phyloP scores from a whole-genome alignment of 2,329 filamentous ascomycete species.

The Cladosporium sp. region DNA sequence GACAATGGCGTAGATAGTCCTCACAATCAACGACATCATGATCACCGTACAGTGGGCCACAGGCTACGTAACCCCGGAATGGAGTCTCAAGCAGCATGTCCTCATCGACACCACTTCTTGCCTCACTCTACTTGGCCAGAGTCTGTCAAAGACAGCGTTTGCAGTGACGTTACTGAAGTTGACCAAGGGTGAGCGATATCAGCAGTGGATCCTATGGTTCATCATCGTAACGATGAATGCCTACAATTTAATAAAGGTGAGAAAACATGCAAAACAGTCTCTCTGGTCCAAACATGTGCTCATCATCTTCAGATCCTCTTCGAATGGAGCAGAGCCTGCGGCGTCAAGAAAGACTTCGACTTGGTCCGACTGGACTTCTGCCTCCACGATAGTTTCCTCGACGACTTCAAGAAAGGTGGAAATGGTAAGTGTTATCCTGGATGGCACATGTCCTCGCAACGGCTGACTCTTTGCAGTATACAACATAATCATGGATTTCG shows the following conservation, averaged over 20 bases:
- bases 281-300: neutral
- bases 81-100: constrained; percentile 56
- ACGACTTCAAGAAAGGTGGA: constrained; percentile 52
- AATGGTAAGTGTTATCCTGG: constrained; percentile 43
- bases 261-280: neutral
- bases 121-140: constrained; percentile 41
- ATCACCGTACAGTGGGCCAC: constrained; percentile 51
- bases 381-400: constrained; percentile 40
- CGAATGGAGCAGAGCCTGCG: constrained; percentile 53
- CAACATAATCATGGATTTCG: constrained; percentile 57
- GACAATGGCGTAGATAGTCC: constrained; percentile 38
- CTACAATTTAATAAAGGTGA: constrained; percentile 49
- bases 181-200: constrained; percentile 41
- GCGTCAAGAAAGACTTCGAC: constrained; percentile 45
- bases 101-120: constrained; percentile 50
- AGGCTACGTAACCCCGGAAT: constrained; percentile 49
- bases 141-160: constrained; percentile 42
- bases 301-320: constrained; percentile 39
- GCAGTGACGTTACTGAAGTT: constrained; percentile 45
- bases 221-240: constrained; percentile 53
- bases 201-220: constrained; percentile 43
- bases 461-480: constrained; percentile 42
- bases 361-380: constrained; percentile 52
- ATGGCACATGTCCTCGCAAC: constrained; percentile 7
- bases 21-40: constrained; percentile 48